Evolutionary conservation across 768 basidiomycete species (phyloP).

Genomic region (Rhodosporidiobolus sp.): DNA sequence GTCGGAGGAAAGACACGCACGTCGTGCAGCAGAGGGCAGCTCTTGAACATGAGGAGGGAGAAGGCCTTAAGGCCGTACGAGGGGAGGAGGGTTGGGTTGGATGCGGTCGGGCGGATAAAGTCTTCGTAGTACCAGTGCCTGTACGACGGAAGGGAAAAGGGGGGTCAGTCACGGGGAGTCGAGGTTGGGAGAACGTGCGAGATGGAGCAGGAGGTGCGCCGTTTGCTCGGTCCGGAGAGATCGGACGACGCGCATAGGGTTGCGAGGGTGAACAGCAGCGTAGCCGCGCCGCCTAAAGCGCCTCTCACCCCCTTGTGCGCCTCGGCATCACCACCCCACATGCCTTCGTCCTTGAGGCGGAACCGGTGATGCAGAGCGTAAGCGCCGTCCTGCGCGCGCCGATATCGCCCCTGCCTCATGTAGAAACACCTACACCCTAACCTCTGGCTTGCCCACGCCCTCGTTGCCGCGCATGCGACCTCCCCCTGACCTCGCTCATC

Average conservation of each 20-base stretch:
- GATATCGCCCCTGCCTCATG: no score
- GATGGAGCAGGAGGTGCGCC: neutral
- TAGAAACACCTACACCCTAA: no score
- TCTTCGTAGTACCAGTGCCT: constrained; percentile 99
- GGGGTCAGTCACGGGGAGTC: neutral
- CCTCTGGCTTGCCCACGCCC: neutral
- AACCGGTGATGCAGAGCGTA: no score
- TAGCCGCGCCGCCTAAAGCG: no score
- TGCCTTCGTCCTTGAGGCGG: no score
- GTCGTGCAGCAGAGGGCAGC: constrained; percentile 34
- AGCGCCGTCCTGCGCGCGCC: no score
- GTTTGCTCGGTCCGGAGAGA: no score
- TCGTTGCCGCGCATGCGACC: neutral
- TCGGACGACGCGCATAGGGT: no score
- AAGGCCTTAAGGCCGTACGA: constrained; percentile 87
- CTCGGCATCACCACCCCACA: no score
- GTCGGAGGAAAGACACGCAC: constrained; percentile 1
- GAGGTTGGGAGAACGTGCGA: neutral
- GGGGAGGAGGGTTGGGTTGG: constrained; percentile 75
- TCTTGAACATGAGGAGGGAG: constrained; percentile 54
- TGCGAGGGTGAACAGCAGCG: no score
- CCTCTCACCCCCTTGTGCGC: no score
- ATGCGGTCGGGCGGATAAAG: constrained; percentile 71
- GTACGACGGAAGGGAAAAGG: constrained; percentile 14
- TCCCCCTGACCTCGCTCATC: neutral